Evolutionary conservation across 2,329 filamentous ascomycete species (phyloP).

Genomic region (Venturia oleaginea): DNA sequence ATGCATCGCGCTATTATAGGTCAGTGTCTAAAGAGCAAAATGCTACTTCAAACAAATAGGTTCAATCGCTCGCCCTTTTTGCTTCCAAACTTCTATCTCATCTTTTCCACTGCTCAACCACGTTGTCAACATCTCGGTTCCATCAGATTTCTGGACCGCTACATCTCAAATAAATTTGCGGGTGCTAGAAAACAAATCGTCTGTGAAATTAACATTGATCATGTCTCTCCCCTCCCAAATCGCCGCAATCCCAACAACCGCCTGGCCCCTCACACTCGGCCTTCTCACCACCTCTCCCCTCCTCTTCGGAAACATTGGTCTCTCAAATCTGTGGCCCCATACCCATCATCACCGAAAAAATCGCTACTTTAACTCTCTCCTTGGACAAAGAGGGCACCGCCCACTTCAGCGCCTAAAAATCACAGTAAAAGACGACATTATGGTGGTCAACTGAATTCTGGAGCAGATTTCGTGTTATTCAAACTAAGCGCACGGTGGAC

Average conservation of each 20-base stretch:
- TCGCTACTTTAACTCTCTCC: no score
- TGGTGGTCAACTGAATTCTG: no score
- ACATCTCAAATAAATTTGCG: no score
- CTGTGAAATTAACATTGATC: neutral
- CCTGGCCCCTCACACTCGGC: neutral
- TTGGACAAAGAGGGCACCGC: no score
- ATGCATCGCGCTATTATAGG: neutral
- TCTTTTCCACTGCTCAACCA: neutral
- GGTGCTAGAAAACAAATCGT: no score
- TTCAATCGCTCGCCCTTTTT: neutral
- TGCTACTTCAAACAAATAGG: neutral
- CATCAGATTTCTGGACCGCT: no score
- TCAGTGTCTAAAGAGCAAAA: neutral
- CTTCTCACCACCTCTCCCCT: neutral
- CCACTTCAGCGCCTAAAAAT: no score
- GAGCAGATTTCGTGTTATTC: no score
- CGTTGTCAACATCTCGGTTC: no score
- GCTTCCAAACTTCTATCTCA: neutral
- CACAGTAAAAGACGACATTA: no score
- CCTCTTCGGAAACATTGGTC: conserved; percentile 3
- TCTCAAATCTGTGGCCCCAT: conserved; percentile 1
- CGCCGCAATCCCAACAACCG: neutral
- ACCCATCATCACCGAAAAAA: conserved; percentile 1
- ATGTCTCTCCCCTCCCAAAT: neutral
- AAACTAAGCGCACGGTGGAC: no score